A percentile compares a stretch with the other conserved stretches of the same genome.
These are phyloP conservation scores for Penicillium daleae DNA, from an alignment of 495 filamentous ascomycete species.

Conservation along the genomic window DNA sequence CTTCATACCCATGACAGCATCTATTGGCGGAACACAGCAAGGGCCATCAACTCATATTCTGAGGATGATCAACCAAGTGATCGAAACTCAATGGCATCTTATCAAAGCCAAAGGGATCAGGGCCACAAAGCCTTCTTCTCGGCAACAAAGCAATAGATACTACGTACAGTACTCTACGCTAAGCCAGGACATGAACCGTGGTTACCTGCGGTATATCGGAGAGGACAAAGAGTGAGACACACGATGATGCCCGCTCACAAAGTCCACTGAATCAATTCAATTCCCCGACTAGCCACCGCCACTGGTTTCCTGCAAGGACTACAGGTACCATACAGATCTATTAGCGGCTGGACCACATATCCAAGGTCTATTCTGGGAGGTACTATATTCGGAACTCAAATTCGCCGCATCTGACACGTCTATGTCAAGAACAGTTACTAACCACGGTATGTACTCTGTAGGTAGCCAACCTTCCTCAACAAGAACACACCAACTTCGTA, in stretches of 20 bases:
- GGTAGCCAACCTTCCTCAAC: conserved; percentile 13
- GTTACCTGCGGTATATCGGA: background rate
- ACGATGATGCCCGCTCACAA: background rate
- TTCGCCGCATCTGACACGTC: conserved; percentile 37
- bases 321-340: conserved; percentile 31
- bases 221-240: background rate
- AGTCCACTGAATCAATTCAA: background rate
- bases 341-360: conserved; percentile 18
- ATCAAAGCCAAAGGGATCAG: background rate
- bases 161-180: background rate
- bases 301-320: conserved; percentile 32
- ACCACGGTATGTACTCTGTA: background rate
- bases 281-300: conserved; percentile 28
- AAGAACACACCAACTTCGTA: background rate
- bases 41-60: conserved; percentile 19
- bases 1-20: conserved; percentile 18
- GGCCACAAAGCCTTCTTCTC: background rate
- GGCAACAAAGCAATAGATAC: background rate
- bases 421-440: background rate
- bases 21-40: conserved; percentile 21
- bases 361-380: conserved; percentile 20
- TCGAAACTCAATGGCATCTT: background rate
- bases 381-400: conserved; percentile 27
- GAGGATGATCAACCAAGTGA: conserved; percentile 2
- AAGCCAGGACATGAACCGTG: background rate